Conservation (phyloP, 257 asterid species). For the Jacaranda copaia region DNA sequence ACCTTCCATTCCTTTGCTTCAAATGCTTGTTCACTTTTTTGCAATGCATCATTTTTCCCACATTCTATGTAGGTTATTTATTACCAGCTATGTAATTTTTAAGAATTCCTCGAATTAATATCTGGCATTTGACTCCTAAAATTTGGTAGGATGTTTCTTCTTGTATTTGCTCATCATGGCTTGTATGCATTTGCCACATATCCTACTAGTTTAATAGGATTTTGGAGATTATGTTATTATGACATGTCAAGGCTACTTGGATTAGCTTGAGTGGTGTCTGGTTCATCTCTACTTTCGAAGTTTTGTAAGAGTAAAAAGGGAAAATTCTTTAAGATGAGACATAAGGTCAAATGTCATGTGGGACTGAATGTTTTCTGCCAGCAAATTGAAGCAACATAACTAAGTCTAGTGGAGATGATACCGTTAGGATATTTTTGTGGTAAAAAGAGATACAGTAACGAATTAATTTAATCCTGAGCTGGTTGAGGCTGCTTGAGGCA, state of each 20-base stretch:
- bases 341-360: neutral
- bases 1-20: conserved; percentile 17
- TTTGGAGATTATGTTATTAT: neutral
- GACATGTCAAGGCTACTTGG: neutral
- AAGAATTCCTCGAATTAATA: conserved; percentile 15
- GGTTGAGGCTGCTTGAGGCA: conserved; percentile 15
- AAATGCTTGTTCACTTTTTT: neutral
- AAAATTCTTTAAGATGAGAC: conserved; percentile 20
- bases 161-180: neutral
- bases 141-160: neutral
- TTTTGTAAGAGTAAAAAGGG: neutral
- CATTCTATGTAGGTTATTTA: neutral
- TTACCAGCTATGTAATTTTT: conserved; percentile 13
- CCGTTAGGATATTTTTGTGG: neutral
- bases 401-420: neutral
- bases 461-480: neutral
- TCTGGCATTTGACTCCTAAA: conserved; percentile 1
- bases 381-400: neutral
- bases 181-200: neutral
- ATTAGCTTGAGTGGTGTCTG: neutral
- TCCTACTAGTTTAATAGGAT: neutral
- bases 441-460: neutral
- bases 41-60: no score
- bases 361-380: neutral
- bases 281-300: neutral